Percentiles rank a stretch among this genome's conserved stretches.
These are phyloP conservation scores for Solanum etuberosum DNA, from an alignment of 257 asterid species.

Conservation along the genomic window DNA sequence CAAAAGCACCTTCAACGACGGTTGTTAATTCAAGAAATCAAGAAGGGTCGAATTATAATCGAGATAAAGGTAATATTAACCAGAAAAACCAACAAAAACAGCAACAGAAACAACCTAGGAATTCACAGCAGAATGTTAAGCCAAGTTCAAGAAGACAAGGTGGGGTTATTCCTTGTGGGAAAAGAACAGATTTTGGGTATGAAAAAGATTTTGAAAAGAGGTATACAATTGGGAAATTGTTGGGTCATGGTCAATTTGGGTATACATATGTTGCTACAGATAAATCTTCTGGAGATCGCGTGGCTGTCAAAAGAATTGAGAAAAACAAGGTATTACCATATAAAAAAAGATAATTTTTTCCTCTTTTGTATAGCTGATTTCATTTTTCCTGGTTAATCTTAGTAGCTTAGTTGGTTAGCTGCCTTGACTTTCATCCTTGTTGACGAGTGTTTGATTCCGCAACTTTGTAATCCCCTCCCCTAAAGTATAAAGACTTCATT, in stretches of 20 bases:
- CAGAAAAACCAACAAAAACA: conserved; percentile 8
- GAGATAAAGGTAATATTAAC: neutral
- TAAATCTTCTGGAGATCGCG: conserved; percentile 85
- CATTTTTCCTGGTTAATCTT: neutral
- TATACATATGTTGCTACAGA: conserved; percentile 89
- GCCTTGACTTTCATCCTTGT: neutral
- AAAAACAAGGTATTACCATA: conserved; percentile 66
- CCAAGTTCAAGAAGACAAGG: conserved; percentile 33
- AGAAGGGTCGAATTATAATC: conserved; percentile 18
- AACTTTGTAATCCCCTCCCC: neutral
- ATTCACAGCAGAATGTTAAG: conserved; percentile 27
- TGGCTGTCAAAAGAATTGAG: conserved; percentile 93
- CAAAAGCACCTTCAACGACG: conserved; percentile 12
- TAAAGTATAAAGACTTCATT: neutral
- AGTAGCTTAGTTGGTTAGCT: neutral
- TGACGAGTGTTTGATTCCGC: neutral
- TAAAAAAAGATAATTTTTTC: neutral
- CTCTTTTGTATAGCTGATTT: neutral
- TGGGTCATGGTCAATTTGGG: conserved; percentile 99
- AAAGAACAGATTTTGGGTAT: conserved; percentile 92
- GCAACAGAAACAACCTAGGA: conserved; percentile 23
- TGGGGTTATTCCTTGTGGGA: conserved; percentile 83
- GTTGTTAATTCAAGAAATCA: conserved; percentile 14
- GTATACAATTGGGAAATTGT: conserved; percentile 72
- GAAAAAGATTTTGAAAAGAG: conserved; percentile 74